Percentiles rank a stretch among this genome's conserved stretches.
Conservation (phyloP, 345 rosid species). For the Viola odorata region DNA sequence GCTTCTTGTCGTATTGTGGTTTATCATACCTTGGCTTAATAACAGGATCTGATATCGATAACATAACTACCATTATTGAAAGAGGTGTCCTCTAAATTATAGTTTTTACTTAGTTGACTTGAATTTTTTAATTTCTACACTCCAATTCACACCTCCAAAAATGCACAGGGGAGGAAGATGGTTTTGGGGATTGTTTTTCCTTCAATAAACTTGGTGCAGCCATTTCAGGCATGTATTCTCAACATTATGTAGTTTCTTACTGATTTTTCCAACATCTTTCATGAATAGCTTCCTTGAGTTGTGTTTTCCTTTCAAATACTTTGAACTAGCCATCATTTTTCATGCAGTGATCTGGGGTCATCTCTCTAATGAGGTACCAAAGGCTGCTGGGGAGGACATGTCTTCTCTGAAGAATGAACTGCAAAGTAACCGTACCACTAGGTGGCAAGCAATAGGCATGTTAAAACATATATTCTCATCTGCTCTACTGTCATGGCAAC, state of each 20-base stretch:
- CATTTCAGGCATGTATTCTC: constrained; percentile 53
- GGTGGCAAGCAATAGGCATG: constrained; percentile 85
- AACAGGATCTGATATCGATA: constrained; percentile 54
- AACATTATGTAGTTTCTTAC: constrained; percentile 3
- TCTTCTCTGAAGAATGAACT: constrained; percentile 45
- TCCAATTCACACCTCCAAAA: neutral
- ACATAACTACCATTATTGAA: constrained; percentile 28
- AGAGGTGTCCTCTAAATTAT: constrained; percentile 34
- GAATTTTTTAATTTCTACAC: neutral
- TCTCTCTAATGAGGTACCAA: constrained; percentile 41
- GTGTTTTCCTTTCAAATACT: neutral
- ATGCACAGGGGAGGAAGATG: constrained; percentile 53
- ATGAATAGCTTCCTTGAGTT: neutral
- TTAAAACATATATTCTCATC: constrained; percentile 56
- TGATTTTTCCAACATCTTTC: neutral
- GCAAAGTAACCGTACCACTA: constrained; percentile 41
- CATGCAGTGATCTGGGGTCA: constrained; percentile 62
- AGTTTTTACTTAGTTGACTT: constrained; percentile 6
- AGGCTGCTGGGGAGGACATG: constrained; percentile 42
- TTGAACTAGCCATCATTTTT: constrained; percentile 13
- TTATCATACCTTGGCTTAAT: constrained; percentile 61
- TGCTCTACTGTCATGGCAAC: constrained; percentile 52
- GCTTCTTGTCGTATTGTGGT: constrained; percentile 46
- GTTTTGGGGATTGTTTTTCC: constrained; percentile 33
- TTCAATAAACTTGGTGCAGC: constrained; percentile 66